Conservation (phyloP, 805 yeast species). For the Huiozyma naganishii region DNA sequence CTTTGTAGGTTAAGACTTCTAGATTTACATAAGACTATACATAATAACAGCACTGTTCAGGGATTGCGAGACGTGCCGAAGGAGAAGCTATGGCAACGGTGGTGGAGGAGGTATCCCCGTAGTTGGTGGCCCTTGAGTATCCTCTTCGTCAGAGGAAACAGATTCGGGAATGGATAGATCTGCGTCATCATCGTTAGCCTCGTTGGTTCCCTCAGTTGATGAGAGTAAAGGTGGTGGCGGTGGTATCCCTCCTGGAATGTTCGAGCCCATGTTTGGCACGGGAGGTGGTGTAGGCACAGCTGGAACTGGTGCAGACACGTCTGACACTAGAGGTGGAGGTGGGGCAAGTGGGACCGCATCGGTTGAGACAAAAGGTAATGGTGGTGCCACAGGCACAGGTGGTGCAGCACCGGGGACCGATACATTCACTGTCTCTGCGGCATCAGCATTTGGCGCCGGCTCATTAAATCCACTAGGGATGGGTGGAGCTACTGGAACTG, state of each 20-base stretch:
- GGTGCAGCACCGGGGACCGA: background rate
- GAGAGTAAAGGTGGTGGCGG: slow-evolving; percentile 2
- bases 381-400: slow-evolving; percentile 5
- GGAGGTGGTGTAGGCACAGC: background rate
- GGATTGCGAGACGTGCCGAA: too few relatives aligned
- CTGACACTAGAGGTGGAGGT: slow-evolving; percentile 19
- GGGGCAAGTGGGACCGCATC: slow-evolving; percentile 19
- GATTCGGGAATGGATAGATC: slow-evolving; percentile 29
- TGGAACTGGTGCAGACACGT: background rate
- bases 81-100: slow-evolving; percentile 11
- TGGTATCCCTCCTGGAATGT: background rate
- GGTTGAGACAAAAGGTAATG: slow-evolving; percentile 1
- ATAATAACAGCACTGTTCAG: too few relatives aligned
- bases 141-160: slow-evolving; percentile 23
- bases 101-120: slow-evolving; percentile 27
- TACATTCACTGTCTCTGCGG: background rate
- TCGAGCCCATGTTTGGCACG: background rate
- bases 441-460: background rate
- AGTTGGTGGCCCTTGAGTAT: slow-evolving; percentile 6
- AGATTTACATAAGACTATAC: too few relatives aligned
- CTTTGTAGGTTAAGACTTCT: too few relatives aligned
- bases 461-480: background rate
- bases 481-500: slow-evolving; percentile 4
- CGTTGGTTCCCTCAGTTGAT: background rate
- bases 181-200: slow-evolving; percentile 14